Conservation (phyloP, 2,329 filamentous ascomycete genomes). For the Stenocarpella maydis region DNA sequence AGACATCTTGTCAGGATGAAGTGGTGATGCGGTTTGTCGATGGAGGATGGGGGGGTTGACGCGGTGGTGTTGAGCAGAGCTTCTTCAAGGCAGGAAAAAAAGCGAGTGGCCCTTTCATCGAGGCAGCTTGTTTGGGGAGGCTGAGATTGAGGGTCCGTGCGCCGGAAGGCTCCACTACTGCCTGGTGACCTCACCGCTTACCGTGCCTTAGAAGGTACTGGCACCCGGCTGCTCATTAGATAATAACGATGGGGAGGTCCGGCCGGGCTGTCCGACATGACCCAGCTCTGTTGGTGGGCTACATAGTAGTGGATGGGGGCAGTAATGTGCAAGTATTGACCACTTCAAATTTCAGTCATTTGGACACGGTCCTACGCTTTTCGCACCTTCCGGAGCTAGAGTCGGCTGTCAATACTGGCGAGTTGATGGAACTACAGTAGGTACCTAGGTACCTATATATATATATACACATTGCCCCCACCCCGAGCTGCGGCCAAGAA, state of each 20-base stretch:
- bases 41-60: conserved; percentile 21
- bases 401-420: not conserved
- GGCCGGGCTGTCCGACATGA: conserved; percentile 9
- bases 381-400: not conserved
- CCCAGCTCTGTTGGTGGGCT: not conserved
- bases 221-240: no score
- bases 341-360: not conserved
- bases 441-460: no score
- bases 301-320: not conserved
- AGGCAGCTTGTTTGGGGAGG: conserved; percentile 20
- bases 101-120: conserved; percentile 19
- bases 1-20: conserved; percentile 71
- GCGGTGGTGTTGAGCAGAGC: conserved; percentile 7
- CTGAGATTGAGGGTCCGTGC: conserved; percentile 13
- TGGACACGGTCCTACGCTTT: not conserved
- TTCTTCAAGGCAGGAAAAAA: conserved; percentile 24
- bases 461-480: no score
- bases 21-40: conserved; percentile 27
- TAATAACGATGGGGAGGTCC: not conserved
- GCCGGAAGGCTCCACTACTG: conserved; percentile 5
- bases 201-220: no score
- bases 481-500: not conserved
- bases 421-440: no score
- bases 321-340: not conserved
- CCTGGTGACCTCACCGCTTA: conserved; percentile 23